Evolutionary conservation across 2,329 filamentous ascomycete species (phyloP), one percentile per base, ranked within the genome.

Genomic region (Huntiella decipiens): DNA sequence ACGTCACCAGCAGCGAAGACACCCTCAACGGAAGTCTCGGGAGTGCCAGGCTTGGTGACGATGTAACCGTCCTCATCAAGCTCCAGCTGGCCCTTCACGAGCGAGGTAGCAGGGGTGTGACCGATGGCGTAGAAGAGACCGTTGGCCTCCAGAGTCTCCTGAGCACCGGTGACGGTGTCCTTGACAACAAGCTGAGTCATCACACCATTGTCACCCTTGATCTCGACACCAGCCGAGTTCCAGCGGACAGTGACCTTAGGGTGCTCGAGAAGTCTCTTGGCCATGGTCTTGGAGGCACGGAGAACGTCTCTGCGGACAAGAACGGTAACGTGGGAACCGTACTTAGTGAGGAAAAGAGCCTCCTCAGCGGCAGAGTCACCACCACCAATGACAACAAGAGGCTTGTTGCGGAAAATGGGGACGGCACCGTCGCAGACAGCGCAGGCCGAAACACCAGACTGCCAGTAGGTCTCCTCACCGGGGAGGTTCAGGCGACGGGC

Each of bases 1-100:
- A 98, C 92, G 60, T 98, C 91, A 52, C 91, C 91, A 7, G 88
- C 91, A 34, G 91, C 91, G 59, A 95, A 98, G 15, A 98, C 85
- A 61, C 91, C 91, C 59, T 85, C 76, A 4, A 95, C 64, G 63
- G 77, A 94, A 41, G 91, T 98, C 58, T 81, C 71, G 49, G 85
- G 85, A 39, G 85, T 88, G 47, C 91, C 92, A 3, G 91, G 82
- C 62, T 81, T 75, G 47, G 91, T 98, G 55, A 86, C 62, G 50
- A 98, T 76, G 64, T 98, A 98, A 16, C 85, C 86, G 52, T 98
- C 88, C 52, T 74, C 73, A 58, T 98, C 92, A 57, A 81, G 82
- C 51, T 91, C 73, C 51, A 98, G 57, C 67, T 96, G 86, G 44
- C 75, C 85, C 73, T 91, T 92, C 64, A 98, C 81, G 36, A 98